A percentile compares a stretch with the other conserved stretches of the same genome.
Conservation (phyloP, 164 flowering plant species). For the Vitis amurensis region DNA sequence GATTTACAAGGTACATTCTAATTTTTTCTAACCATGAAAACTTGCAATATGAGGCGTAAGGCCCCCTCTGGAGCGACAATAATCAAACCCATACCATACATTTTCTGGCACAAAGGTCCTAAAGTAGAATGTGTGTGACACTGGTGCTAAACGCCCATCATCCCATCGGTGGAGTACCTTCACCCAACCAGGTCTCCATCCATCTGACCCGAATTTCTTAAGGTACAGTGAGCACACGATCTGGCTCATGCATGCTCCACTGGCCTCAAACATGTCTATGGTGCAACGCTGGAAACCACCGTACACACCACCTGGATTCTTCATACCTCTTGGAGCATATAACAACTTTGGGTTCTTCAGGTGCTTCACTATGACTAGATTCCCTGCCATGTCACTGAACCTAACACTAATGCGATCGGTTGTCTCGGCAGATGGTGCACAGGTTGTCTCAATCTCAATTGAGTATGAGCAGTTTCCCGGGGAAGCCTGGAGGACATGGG, state of each 20-base stretch:
- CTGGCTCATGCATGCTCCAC: slow-evolving; percentile 16
- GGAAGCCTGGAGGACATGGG: neutral
- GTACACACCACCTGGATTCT: slow-evolving; percentile 6
- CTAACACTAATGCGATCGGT: slow-evolving; percentile 14
- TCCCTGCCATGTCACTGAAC: slow-evolving; percentile 12
- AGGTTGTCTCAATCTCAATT: slow-evolving; percentile 17
- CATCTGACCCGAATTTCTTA: slow-evolving; percentile 13
- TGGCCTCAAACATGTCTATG: slow-evolving; percentile 15
- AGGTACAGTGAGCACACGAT: slow-evolving; percentile 18
- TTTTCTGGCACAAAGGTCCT: slow-evolving; percentile 16
- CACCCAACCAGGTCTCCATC: slow-evolving; percentile 22
- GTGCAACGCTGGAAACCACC: slow-evolving; percentile 9
- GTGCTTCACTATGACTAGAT: slow-evolving; percentile 14
- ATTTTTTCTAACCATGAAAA: no score
- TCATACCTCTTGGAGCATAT: slow-evolving; percentile 13
- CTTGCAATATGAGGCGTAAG: no score
- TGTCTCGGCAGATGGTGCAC: slow-evolving; percentile 22
- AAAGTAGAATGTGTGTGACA: slow-evolving; percentile 16
- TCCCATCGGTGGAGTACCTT: slow-evolving; percentile 12
- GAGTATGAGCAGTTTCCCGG: slow-evolving; percentile 11
- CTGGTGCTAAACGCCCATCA: slow-evolving; percentile 3
- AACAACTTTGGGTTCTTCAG: slow-evolving; percentile 14
- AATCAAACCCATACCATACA: slow-evolving; percentile 17
- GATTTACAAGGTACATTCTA: no score
- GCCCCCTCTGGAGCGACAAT: slow-evolving; percentile 4